Percentiles rank a stretch among this genome's conserved stretches.
phyloP scores from a whole-genome alignment of 192 early-diverging fungal genomes.

The Linnemannia schmuckeri region DNA sequence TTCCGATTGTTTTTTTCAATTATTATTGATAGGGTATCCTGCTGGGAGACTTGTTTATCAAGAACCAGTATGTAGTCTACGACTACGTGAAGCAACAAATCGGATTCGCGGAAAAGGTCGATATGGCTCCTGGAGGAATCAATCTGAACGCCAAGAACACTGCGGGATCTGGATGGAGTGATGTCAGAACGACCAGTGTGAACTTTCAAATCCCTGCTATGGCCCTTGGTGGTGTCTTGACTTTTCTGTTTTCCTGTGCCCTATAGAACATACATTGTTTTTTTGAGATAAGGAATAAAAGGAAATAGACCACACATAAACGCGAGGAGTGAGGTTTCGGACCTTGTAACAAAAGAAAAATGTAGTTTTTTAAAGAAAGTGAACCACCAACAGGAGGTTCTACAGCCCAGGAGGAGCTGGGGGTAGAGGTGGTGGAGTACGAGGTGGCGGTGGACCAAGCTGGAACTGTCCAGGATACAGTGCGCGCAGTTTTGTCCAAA shows the following conservation, averaged over 20 bases:
- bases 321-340: background rate
- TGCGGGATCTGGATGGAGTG: slow-evolving; percentile 2
- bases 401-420: too few relatives aligned
- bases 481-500: too few relatives aligned
- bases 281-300: background rate
- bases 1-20: background rate
- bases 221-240: background rate
- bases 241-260: background rate
- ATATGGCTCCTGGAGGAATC: slow-evolving; percentile 28
- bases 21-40: slow-evolving; percentile 28
- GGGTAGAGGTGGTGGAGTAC: too few relatives aligned
- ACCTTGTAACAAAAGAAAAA: too few relatives aligned
- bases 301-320: background rate
- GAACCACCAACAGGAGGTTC: too few relatives aligned
- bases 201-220: background rate
- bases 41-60: slow-evolving; percentile 54
- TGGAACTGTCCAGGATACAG: too few relatives aligned
- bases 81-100: slow-evolving; percentile 34
- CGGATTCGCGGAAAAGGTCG: slow-evolving; percentile 45
- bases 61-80: slow-evolving; percentile 54
- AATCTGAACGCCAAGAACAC: slow-evolving; percentile 29
- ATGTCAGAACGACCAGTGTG: background rate
- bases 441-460: too few relatives aligned
- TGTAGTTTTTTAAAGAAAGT: too few relatives aligned
- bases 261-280: background rate